Conservation (phyloP, 2,329 filamentous ascomycete genomes). For the Penicillium concentricum region DNA sequence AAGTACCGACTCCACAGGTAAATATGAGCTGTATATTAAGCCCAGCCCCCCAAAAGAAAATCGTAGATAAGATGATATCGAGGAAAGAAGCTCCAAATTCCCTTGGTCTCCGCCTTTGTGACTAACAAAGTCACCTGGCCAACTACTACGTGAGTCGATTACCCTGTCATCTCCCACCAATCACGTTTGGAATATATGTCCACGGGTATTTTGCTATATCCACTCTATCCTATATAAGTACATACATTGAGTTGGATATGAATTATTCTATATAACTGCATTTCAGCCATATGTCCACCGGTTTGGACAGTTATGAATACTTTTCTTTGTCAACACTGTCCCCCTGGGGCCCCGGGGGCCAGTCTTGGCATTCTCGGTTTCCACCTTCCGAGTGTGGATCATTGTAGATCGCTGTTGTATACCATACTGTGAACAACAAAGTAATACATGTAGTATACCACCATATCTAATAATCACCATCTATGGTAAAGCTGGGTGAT, state of each 20-base stretch:
- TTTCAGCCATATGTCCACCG: neutral
- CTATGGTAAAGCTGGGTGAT: too few species aligned
- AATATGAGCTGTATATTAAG: neutral
- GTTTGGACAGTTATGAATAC: neutral
- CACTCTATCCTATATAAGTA: neutral
- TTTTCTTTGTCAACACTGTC: neutral
- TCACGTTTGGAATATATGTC: constrained; percentile 1
- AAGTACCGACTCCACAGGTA: neutral
- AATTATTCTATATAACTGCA: neutral
- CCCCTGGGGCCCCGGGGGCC: neutral
- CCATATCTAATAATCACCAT: too few species aligned
- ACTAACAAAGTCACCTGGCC: constrained; percentile 15
- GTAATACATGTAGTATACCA: too few species aligned
- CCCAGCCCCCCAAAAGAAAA: neutral
- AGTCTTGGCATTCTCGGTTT: neutral
- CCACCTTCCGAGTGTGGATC: neutral
- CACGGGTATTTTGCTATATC: neutral
- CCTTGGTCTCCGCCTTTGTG: constrained; percentile 7
- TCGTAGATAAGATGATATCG: neutral
- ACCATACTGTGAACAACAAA: too few species aligned
- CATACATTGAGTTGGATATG: neutral
- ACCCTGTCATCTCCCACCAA: constrained; percentile 8
- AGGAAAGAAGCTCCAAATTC: neutral
- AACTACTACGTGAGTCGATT: constrained; percentile 5
- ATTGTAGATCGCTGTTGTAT: neutral